Evolutionary conservation across 2,329 filamentous ascomycete species (phyloP).

Genomic region (Zarea fungicola): DNA sequence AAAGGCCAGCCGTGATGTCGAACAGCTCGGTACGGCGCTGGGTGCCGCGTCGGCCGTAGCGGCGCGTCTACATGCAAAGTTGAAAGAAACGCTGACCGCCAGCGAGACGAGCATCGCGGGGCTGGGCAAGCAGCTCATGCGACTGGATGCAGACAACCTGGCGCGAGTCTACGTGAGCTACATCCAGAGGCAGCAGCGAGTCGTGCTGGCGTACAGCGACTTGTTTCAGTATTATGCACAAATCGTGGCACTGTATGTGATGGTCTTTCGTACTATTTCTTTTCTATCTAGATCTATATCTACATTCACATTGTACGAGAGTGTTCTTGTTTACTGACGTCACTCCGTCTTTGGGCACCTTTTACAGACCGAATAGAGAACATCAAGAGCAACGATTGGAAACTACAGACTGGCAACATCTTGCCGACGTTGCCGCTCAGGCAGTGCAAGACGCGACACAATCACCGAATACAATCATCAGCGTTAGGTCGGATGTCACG

Average conservation of each 20-base stretch:
- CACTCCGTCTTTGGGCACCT: too few species aligned
- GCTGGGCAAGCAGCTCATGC: slow-evolving; percentile 2
- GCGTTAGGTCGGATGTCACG: neutral
- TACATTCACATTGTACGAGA: too few species aligned
- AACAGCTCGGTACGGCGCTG: neutral
- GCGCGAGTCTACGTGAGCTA: neutral
- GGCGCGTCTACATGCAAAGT: neutral
- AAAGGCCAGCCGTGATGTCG: neutral
- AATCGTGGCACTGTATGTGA: neutral
- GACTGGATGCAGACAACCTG: neutral
- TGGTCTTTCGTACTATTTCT: neutral
- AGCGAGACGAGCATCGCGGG: neutral
- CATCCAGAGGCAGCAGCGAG: neutral
- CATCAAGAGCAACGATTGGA: slow-evolving; percentile 2
- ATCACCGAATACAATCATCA: neutral
- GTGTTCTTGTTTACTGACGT: too few species aligned
- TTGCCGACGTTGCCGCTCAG: neutral
- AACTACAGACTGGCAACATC: neutral
- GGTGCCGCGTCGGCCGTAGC: neutral
- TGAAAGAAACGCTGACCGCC: neutral
- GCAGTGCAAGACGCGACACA: neutral
- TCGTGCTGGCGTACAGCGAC: neutral
- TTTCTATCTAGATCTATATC: too few species aligned
- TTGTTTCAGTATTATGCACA: slow-evolving; percentile 2
- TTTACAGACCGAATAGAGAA: neutral